Percentiles rank a stretch among this genome's conserved stretches.
These are phyloP conservation scores for Nevesoporus exiguus DNA, from an alignment of 768 basidiomycete species.

Conservation along the genomic window DNA sequence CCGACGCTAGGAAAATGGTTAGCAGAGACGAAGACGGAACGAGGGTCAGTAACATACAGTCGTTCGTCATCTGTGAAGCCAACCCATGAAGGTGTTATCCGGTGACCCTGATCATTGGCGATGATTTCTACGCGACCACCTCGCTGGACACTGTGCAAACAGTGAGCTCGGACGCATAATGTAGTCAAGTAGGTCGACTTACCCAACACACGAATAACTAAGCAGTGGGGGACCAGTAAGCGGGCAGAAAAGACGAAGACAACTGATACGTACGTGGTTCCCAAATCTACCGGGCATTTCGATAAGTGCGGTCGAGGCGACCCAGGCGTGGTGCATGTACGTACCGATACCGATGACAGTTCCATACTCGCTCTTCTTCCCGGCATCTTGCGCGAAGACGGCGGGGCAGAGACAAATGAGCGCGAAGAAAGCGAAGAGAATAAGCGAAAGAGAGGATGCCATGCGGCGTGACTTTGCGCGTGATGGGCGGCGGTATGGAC, in stretches of 20 bases:
- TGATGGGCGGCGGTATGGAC: constrained; percentile 41
- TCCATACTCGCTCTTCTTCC: constrained; percentile 68
- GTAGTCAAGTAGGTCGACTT: constrained; percentile 27
- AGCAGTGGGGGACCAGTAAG: constrained; percentile 22
- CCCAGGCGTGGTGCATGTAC: constrained; percentile 18
- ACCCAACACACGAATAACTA: constrained; percentile 97
- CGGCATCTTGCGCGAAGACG: constrained; percentile 57
- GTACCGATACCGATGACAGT: constrained; percentile 90
- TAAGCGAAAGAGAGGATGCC: constrained; percentile 56
- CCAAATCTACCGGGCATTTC: constrained; percentile 61
- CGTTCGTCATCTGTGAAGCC: constrained; percentile 77
- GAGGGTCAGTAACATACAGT: constrained; percentile 34
- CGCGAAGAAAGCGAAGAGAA: constrained; percentile 63
- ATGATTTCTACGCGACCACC: constrained; percentile 87
- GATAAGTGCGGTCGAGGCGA: background rate
- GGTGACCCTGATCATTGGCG: constrained; percentile 86
- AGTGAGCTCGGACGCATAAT: background rate
- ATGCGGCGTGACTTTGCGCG: constrained; percentile 55
- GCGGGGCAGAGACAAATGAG: constrained; percentile 68
- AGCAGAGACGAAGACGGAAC: background rate
- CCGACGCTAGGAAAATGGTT: constrained; percentile 52
- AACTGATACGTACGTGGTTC: constrained; percentile 66
- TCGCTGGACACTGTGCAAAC: constrained; percentile 61
- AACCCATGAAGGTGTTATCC: constrained; percentile 89
- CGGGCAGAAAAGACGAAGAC: background rate